These are phyloP conservation scores for Platanthera guangdongensis DNA, from an alignment of 106 monocot species.

Conservation along the genomic window DNA sequence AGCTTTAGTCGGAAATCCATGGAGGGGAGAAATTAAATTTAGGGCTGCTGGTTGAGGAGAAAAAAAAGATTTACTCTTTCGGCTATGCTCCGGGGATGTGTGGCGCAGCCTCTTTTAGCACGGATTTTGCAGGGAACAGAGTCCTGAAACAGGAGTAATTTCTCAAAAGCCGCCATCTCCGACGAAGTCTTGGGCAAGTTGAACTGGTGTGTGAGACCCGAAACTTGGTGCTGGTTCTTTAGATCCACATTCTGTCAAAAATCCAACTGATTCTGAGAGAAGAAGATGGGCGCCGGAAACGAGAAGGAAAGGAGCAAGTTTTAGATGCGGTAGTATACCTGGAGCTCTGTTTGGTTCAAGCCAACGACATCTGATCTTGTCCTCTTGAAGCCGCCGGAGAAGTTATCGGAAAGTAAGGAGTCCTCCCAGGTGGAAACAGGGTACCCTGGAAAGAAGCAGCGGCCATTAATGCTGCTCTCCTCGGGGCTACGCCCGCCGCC, in stretches of 20 bases:
- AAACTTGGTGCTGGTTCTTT: slow-evolving; percentile 21
- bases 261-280: background rate
- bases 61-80: slow-evolving; percentile 50
- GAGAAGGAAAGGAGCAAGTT: too few relatives aligned
- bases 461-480: slow-evolving; percentile 14
- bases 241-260: slow-evolving; percentile 24
- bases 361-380: slow-evolving; percentile 8
- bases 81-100: slow-evolving; percentile 86
- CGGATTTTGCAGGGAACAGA: slow-evolving; percentile 85
- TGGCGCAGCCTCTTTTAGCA: slow-evolving; percentile 84
- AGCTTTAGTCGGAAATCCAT: background rate
- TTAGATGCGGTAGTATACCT: slow-evolving; percentile 16
- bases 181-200: slow-evolving; percentile 62
- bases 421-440: slow-evolving; percentile 62
- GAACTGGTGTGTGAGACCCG: slow-evolving; percentile 48
- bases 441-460: slow-evolving; percentile 45
- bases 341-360: slow-evolving; percentile 29
- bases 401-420: slow-evolving; percentile 30
- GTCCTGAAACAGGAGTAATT: slow-evolving; percentile 84
- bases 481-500: slow-evolving; percentile 9
- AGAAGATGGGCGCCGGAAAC: background rate
- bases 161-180: slow-evolving; percentile 62
- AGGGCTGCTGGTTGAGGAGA: background rate
- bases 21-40: background rate
- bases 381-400: slow-evolving; percentile 42